Evolutionary conservation across 352 stramenopile genomes (phyloP).

Genomic region (Pythium myriotylum): DNA sequence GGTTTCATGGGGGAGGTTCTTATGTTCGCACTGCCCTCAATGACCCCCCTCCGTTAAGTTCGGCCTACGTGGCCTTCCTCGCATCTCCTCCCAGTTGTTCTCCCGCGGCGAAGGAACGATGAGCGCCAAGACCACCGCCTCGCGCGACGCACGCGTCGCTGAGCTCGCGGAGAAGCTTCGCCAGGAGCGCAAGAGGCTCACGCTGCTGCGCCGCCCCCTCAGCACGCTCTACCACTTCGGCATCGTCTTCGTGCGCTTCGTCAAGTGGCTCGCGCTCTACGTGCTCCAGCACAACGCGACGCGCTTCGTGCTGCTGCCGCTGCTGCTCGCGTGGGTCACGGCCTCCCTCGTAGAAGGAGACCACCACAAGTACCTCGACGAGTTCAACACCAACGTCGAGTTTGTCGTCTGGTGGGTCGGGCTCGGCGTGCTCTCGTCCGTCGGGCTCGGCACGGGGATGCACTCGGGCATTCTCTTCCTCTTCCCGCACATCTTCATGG

Average conservation of each 20-base stretch:
- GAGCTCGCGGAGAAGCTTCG: conserved; percentile 63
- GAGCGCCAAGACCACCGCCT: conserved; percentile 12
- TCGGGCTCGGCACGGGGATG: conserved; percentile 94
- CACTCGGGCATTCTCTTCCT: conserved; percentile 95
- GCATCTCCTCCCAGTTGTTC: conserved; percentile 12
- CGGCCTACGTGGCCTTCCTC: conserved; percentile 26
- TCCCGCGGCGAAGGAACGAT: conserved; percentile 25
- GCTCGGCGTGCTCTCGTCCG: conserved; percentile 92
- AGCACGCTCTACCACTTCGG: conserved; percentile 82
- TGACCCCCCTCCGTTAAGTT: conserved; percentile 27
- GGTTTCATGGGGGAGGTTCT: too few relatives aligned
- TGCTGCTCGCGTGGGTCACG: conserved; percentile 65
- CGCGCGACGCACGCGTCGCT: conserved; percentile 19
- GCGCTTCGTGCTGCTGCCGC: conserved; percentile 76
- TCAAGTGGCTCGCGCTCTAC: conserved; percentile 68
- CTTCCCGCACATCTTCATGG: conserved; percentile 95
- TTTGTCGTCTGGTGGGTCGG: conserved; percentile 94
- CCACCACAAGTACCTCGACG: conserved; percentile 75
- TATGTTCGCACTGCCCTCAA: conserved; percentile 15
- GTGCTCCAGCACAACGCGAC: conserved; percentile 71
- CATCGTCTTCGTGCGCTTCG: conserved; percentile 74
- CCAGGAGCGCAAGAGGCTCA: conserved; percentile 82
- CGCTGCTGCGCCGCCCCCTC: conserved; percentile 77
- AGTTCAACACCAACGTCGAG: conserved; percentile 83
- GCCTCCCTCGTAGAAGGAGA: conserved; percentile 71